Percentiles rank a stretch among this genome's conserved stretches.
Conservation (phyloP, 1,139 yeast genomes). For the Pichia sp. region DNA sequence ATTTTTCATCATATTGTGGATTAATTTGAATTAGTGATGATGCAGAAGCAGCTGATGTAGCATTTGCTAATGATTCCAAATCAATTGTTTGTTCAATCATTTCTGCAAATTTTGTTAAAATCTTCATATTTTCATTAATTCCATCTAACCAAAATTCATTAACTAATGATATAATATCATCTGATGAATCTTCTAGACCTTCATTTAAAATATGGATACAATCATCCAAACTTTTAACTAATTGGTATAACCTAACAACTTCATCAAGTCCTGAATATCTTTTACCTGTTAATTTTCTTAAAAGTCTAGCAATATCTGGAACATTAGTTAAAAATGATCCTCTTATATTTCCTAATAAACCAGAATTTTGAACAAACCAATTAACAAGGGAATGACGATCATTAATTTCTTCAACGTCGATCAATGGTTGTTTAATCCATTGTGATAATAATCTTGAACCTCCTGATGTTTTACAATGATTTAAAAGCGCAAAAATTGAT, state of each 20-base stretch:
- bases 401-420: conserved; percentile 51
- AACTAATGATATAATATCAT: conserved; percentile 34
- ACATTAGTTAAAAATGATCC: conserved; percentile 63
- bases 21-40: conserved; percentile 73
- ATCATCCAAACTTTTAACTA: conserved; percentile 65
- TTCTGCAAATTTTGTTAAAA: conserved; percentile 67
- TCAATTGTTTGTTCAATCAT: conserved; percentile 91
- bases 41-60: conserved; percentile 28
- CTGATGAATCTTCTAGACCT: conserved; percentile 31
- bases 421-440: conserved; percentile 94
- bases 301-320: conserved; percentile 75
- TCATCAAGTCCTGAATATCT: conserved; percentile 55
- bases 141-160: conserved; percentile 53
- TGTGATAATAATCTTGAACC: conserved; percentile 83
- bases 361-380: conserved; percentile 62
- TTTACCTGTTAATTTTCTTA: conserved; percentile 53
- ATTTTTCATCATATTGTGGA: conserved; percentile 81
- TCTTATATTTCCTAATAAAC: conserved; percentile 57
- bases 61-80: conserved; percentile 63
- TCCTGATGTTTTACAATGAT: conserved; percentile 79
- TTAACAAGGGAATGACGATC: conserved; percentile 72
- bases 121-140: conserved; percentile 40
- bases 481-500: conserved; percentile 75
- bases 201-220: conserved; percentile 46
- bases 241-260: conserved; percentile 83